These are phyloP conservation scores for Penicillium sp. DNA, from an alignment of 2,329 filamentous ascomycete species.

Conservation along the genomic window DNA sequence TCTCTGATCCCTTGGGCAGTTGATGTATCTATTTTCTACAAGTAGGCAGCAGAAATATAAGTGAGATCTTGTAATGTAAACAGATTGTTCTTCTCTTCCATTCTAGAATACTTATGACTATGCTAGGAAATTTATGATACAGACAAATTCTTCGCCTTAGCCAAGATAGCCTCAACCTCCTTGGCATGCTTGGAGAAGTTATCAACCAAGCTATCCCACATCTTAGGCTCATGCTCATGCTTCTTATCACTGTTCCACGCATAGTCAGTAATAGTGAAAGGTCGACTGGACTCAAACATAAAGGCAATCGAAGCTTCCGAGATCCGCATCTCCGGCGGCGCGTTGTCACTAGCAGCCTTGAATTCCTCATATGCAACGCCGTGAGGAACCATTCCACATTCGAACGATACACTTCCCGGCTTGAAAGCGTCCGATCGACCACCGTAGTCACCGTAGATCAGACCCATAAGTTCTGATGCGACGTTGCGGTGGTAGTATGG, in stretches of 20 bases:
- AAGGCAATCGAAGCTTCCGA: slow-evolving; percentile 35
- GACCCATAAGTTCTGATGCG: slow-evolving; percentile 41
- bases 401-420: slow-evolving; percentile 37
- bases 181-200: slow-evolving; percentile 51
- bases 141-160: slow-evolving; percentile 24
- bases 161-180: slow-evolving; percentile 49
- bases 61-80: not conserved
- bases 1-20: too few species aligned
- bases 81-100: not conserved
- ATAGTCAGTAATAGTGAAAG: slow-evolving; percentile 38
- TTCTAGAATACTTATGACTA: not conserved
- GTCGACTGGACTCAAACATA: slow-evolving; percentile 38
- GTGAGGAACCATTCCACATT: slow-evolving; percentile 39
- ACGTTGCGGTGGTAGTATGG: slow-evolving; percentile 47
- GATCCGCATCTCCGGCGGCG: slow-evolving; percentile 31
- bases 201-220: slow-evolving; percentile 58
- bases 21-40: too few species aligned
- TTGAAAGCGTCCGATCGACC: slow-evolving; percentile 37
- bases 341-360: slow-evolving; percentile 28
- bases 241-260: slow-evolving; percentile 40
- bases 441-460: slow-evolving; percentile 37
- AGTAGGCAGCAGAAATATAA: not conserved
- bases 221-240: slow-evolving; percentile 50
- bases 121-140: slow-evolving; percentile 5
- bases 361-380: slow-evolving; percentile 39